Percentiles rank a stretch among this genome's conserved stretches.
Conservation (phyloP, 495 filamentous ascomycete species). For the Aspergillus heteromorphus region DNA sequence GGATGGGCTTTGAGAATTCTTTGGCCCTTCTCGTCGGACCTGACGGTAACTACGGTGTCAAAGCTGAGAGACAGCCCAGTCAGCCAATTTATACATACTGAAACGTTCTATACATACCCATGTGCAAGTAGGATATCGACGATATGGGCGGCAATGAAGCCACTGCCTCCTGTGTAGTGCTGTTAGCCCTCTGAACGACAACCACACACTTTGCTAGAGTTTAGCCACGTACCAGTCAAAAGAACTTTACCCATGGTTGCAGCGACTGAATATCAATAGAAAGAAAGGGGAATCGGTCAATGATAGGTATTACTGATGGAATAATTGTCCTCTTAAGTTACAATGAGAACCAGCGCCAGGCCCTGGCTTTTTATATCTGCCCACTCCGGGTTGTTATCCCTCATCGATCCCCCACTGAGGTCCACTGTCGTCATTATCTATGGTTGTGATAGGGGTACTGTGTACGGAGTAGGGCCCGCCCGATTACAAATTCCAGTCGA, state of each 20-base stretch:
- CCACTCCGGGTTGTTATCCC: constrained; percentile 4
- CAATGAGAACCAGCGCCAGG: not conserved
- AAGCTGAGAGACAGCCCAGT: constrained; percentile 36
- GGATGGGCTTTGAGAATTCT: constrained; percentile 67
- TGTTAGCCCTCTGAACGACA: constrained; percentile 4
- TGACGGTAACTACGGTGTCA: constrained; percentile 78
- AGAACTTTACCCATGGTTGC: constrained; percentile 39
- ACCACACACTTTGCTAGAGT: not conserved
- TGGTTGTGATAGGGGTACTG: constrained; percentile 17
- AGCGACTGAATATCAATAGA: not conserved
- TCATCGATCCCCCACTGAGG: constrained; percentile 11
- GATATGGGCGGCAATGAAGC: constrained; percentile 77
- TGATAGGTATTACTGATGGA: not conserved
- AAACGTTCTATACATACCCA: constrained; percentile 28
- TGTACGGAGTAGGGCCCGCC: too few relatives aligned
- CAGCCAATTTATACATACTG: not conserved
- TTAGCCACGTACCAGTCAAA: constrained; percentile 30
- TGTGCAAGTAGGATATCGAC: constrained; percentile 66
- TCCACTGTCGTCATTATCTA: constrained; percentile 12
- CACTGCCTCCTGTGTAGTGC: constrained; percentile 48
- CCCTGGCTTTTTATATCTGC: not conserved
- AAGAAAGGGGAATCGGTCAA: not conserved
- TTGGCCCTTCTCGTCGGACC: constrained; percentile 71
- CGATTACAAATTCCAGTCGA: not conserved
- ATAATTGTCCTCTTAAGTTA: not conserved